Percentiles rank a stretch among this genome's conserved stretches.
Evolutionary conservation across 768 basidiomycete genomes (phyloP).

Genomic region (Leccinum longicurvipes): DNA sequence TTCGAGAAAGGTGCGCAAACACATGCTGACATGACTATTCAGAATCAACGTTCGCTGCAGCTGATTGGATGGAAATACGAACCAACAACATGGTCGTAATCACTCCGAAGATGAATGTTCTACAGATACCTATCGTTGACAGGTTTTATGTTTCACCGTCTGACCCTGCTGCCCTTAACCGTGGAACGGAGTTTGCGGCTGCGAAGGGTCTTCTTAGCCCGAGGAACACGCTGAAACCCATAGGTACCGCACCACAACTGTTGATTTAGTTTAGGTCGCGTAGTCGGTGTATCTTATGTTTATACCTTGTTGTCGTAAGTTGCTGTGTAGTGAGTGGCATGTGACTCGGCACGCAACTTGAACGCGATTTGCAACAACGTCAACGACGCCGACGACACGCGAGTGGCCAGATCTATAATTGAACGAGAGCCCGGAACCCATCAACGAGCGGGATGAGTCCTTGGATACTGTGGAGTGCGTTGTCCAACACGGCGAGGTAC

Average conservation of each 20-base stretch:
- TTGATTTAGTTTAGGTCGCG: slow-evolving; percentile 19
- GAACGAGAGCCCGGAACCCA: slow-evolving; percentile 3
- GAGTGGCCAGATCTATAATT: neutral
- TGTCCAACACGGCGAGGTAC: slow-evolving; percentile 63
- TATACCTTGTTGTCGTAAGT: neutral
- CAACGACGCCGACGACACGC: neutral
- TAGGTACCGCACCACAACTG: slow-evolving; percentile 18
- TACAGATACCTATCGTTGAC: slow-evolving; percentile 93
- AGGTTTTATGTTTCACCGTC: slow-evolving; percentile 88
- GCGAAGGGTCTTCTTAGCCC: slow-evolving; percentile 81
- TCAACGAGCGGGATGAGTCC: slow-evolving; percentile 38
- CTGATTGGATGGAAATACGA: slow-evolving; percentile 99
- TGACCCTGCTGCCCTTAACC: slow-evolving; percentile 64
- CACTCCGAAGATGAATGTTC: slow-evolving; percentile 91
- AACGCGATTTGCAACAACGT: neutral
- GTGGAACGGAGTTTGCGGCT: slow-evolving; percentile 80
- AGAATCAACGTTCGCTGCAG: slow-evolving; percentile 26
- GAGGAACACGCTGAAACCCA: slow-evolving; percentile 36
- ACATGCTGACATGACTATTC: neutral
- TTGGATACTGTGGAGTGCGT: slow-evolving; percentile 65
- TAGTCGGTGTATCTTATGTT: slow-evolving; percentile 2
- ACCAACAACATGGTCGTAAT: slow-evolving; percentile 95
- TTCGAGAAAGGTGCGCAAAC: slow-evolving; percentile 77
- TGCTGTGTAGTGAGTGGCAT: neutral
- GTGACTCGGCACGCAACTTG: slow-evolving; percentile 5